phyloP scores from a whole-genome alignment of 139 green algal species.

The Coelastrella sp. region DNA sequence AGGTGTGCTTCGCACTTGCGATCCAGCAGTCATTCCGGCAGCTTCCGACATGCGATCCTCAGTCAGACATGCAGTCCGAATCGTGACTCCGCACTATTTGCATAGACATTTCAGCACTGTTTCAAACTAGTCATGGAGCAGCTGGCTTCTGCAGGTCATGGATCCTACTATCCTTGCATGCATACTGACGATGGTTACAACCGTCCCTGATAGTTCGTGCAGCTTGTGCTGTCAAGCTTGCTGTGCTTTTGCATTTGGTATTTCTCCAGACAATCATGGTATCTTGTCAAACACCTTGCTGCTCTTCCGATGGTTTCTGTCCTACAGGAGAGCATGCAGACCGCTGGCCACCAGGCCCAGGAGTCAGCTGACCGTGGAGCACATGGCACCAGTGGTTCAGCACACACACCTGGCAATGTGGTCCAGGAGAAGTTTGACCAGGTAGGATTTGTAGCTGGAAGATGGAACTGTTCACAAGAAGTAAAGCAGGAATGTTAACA shows the following conservation, averaged over 20 bases:
- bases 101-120: neutral
- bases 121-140: neutral
- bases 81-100: neutral
- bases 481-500: neutral
- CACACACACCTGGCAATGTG: neutral
- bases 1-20: neutral
- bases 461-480: neutral
- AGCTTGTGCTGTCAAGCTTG: too few species aligned
- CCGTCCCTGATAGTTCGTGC: too few species aligned
- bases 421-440: slow-evolving; percentile 14
- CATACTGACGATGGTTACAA: neutral
- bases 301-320: neutral
- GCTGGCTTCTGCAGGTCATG: neutral
- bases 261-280: too few species aligned
- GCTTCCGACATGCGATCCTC: too few species aligned
- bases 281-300: neutral
- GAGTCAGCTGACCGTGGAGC: neutral
- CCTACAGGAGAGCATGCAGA: neutral
- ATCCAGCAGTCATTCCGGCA: too few species aligned
- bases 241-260: too few species aligned
- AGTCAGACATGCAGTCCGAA: too few species aligned
- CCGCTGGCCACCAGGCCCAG: neutral
- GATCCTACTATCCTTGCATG: neutral
- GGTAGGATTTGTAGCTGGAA: neutral
- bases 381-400: neutral